phyloP scores from a whole-genome alignment of 2,329 filamentous ascomycete species.

The Paraphaeosphaeria sporulosa region DNA sequence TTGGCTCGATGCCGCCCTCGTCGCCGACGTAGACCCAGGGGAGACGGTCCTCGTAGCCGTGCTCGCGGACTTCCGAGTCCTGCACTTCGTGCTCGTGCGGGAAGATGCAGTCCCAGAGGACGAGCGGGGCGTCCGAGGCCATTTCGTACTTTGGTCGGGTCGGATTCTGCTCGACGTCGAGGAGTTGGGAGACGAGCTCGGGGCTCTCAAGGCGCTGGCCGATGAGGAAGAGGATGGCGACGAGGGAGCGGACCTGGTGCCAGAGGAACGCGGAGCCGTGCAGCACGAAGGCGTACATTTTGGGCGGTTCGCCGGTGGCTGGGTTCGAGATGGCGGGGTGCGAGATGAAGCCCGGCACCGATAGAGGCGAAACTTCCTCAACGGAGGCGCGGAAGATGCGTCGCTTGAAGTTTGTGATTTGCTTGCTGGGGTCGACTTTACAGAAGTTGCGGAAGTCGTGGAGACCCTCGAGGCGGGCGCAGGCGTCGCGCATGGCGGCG shows the following conservation, averaged over 20 bases:
- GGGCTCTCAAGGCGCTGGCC: conserved; percentile 86
- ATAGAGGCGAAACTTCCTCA: conserved; percentile 53
- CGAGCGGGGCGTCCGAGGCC: conserved; percentile 87
- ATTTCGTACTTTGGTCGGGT: conserved; percentile 87
- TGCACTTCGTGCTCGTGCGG: conserved; percentile 58
- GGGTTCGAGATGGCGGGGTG: conserved; percentile 35
- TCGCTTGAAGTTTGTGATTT: conserved; percentile 82
- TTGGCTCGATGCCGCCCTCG: conserved; percentile 60
- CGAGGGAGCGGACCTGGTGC: conserved; percentile 97
- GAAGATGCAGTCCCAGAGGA: conserved; percentile 96
- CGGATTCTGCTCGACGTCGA: conserved; percentile 76
- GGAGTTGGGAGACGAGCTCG: conserved; percentile 73
- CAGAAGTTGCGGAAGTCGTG: conserved; percentile 98
- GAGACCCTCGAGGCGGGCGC: conserved; percentile 78
- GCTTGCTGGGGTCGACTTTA: conserved; percentile 89
- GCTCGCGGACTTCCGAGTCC: conserved; percentile 47
- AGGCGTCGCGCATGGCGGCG: conserved; percentile 82
- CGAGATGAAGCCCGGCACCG: conserved; percentile 36
- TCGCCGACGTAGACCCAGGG: conserved; percentile 84
- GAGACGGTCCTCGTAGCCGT: conserved; percentile 65
- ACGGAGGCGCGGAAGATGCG: conserved; percentile 83
- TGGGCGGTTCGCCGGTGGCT: conserved; percentile 47
- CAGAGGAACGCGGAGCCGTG: conserved; percentile 93
- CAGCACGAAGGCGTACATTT: conserved; percentile 87
- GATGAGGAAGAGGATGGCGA: conserved; percentile 89